Conservation (phyloP, 179 eudicot genomes). For the Vitellaria paradoxa region DNA sequence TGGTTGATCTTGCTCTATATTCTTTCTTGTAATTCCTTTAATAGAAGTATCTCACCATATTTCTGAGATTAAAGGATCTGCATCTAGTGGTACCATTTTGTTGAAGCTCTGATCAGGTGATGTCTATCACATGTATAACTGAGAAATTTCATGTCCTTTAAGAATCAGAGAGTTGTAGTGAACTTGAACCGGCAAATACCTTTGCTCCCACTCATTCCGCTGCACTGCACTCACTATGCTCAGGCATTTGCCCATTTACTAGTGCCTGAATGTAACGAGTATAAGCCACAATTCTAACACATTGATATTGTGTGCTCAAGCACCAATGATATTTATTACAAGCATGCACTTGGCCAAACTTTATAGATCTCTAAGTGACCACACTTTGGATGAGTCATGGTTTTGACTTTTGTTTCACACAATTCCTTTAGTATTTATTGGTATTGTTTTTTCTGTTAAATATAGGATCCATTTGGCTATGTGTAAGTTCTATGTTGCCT, state of each 20-base stretch:
- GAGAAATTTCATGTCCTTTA: neutral
- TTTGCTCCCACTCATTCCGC: too few relatives aligned
- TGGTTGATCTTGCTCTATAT: neutral
- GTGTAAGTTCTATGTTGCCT: neutral
- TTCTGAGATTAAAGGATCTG: neutral
- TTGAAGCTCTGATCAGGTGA: neutral
- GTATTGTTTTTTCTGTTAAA: neutral
- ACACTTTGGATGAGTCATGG: neutral
- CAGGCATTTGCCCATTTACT: too few relatives aligned
- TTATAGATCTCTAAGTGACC: neutral
- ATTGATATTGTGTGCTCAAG: too few relatives aligned
- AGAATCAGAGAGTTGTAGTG: constrained; percentile 1
- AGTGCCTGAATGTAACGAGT: too few relatives aligned
- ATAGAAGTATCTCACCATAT: neutral
- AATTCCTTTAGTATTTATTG: neutral
- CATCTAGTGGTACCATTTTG: neutral
- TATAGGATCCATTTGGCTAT: neutral
- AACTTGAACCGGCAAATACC: too few relatives aligned
- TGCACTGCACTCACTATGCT: too few relatives aligned
- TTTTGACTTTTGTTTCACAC: neutral
- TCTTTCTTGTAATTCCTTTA: neutral
- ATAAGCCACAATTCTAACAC: too few relatives aligned
- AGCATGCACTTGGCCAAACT: neutral
- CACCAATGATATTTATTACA: neutral
- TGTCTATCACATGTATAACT: neutral